Evolutionary conservation across 192 early-diverging fungal species (phyloP).

Genomic region (Coemansia biformis): DNA sequence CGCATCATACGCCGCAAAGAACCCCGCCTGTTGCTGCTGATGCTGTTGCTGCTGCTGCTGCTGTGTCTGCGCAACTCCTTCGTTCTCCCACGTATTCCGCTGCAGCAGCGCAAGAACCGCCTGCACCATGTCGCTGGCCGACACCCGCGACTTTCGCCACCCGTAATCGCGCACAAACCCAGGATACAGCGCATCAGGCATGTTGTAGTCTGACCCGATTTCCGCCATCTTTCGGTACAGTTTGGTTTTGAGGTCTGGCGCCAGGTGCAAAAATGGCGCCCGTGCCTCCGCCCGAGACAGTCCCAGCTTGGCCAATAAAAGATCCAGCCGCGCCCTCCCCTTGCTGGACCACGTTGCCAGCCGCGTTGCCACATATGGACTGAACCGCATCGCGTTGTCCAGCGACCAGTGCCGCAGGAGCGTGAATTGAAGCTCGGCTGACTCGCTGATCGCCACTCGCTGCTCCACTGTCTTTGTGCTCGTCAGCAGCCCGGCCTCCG

Average conservation of each 20-base stretch:
- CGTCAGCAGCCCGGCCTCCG: slow-evolving; percentile 26
- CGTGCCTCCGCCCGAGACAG: slow-evolving; percentile 75
- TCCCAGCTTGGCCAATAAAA: slow-evolving; percentile 88
- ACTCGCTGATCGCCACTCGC: slow-evolving; percentile 22
- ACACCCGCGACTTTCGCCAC: slow-evolving; percentile 55
- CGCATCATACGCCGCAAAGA: slow-evolving; percentile 88
- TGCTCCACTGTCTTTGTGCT: slow-evolving; percentile 23
- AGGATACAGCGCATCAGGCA: slow-evolving; percentile 69
- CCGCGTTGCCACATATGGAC: slow-evolving; percentile 78
- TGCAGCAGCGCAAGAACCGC: slow-evolving; percentile 68
- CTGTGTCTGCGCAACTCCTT: background rate
- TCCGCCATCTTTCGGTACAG: slow-evolving; percentile 59
- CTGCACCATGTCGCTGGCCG: slow-evolving; percentile 78
- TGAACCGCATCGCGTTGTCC: slow-evolving; percentile 80
- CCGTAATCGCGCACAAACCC: slow-evolving; percentile 79
- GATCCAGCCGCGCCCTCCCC: slow-evolving; percentile 71
- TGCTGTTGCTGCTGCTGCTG: too few species aligned
- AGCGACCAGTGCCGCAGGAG: slow-evolving; percentile 91
- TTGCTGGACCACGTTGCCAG: slow-evolving; percentile 84
- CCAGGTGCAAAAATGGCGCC: slow-evolving; percentile 69
- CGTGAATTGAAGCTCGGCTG: slow-evolving; percentile 79
- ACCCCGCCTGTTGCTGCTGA: slow-evolving; percentile 31
- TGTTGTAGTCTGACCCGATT: slow-evolving; percentile 73
- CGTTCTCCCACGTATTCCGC: background rate
- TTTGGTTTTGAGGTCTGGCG: slow-evolving; percentile 68